phyloP scores from a whole-genome alignment of 805 yeast genomes.

The Candida tibetensis region DNA sequence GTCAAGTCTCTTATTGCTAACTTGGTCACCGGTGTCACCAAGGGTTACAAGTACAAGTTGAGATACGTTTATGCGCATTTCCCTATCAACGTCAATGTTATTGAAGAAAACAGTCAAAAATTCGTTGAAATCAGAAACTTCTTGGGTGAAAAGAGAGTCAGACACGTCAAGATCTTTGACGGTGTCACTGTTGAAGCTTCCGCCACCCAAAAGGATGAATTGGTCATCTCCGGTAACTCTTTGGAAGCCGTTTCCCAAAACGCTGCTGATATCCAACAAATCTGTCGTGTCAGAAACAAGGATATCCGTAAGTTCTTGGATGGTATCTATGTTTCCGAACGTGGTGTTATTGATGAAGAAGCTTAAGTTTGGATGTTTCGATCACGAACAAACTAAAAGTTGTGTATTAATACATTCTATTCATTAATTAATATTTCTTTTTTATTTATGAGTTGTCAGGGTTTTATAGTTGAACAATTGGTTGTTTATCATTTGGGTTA shows the following conservation, averaged over 20 bases:
- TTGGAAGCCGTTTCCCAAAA: conserved; percentile 96
- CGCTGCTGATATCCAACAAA: conserved; percentile 97
- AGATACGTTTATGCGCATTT: conserved; percentile 99
- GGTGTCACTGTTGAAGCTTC: conserved; percentile 89
- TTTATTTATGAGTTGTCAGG: conserved; percentile 16
- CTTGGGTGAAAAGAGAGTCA: conserved; percentile 98
- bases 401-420: conserved; percentile 24
- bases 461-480: conserved; percentile 30
- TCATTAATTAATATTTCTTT: conserved; percentile 11
- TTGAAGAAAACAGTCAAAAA: conserved; percentile 70
- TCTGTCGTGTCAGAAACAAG: conserved; percentile 98
- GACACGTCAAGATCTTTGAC: conserved; percentile 79
- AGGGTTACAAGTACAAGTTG: conserved; percentile 99
- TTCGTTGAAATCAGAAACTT: conserved; percentile 97
- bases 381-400: conserved; percentile 4
- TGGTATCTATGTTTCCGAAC: conserved; percentile 98
- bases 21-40: conserved; percentile 97
- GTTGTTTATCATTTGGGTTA: conserved; percentile 14
- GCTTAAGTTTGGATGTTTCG: conserved; percentile 17
- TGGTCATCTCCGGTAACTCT: conserved; percentile 90
- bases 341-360: conserved; percentile 81
- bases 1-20: conserved; percentile 93
- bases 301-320: conserved; percentile 99
- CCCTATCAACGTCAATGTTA: conserved; percentile 97
- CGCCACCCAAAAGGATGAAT: conserved; percentile 88